Base-by-base conservation (phyloP, 169 alveolate species). In the Amoebophrya sp. region DNA sequence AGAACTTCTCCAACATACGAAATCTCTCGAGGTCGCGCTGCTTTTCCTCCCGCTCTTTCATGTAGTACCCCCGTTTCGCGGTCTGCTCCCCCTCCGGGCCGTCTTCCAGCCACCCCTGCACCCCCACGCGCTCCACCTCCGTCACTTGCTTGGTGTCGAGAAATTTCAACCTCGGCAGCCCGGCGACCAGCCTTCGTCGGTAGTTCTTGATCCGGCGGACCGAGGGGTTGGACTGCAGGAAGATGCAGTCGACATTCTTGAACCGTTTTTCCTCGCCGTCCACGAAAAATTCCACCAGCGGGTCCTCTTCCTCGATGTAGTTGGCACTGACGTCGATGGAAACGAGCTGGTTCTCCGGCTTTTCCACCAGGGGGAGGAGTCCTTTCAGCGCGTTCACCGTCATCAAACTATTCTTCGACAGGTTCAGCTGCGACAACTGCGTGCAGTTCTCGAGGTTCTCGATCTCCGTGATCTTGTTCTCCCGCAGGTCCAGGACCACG, bases 251-350 rank as follows among this genome's bases (percentile, higher is more conserved):
- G 32, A 66, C 1, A 0, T 66, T 66, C 35, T 7, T 1, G 83
- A 66, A 66, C 83, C 1, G 38, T 2, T 25, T 66, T 25, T 66
- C 32, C 35, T 12, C 35, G 83, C 32, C 83, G 35, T 66, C 83
- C 54, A 12, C 54, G 83, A 66, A 66, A 25, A 66, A 66, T 3
- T 18, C 29, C 35, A 66, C 83, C 10, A 66, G 83, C 39, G 83
- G 35, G 35, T 66, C 83, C 83, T 66, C 83, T 25, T 66, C 83
- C 39, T 66, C 83, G 35, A 66, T 66, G 83, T 66, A 66, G 35
- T 66, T 66, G 1, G 83, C 83, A 25, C 35, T 12, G 35, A 66
- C 0, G 32, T 66, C 83, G 29, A 66, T 25, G 38, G 35, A 12
- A 0, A 25, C 39, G 32, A 66, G 35, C 39, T 66, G 38, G 32